Percentiles rank a stretch among this genome's conserved stretches.
Conservation (phyloP, 164 flowering plant genomes). For the Tetrastigma voinierianum region DNA sequence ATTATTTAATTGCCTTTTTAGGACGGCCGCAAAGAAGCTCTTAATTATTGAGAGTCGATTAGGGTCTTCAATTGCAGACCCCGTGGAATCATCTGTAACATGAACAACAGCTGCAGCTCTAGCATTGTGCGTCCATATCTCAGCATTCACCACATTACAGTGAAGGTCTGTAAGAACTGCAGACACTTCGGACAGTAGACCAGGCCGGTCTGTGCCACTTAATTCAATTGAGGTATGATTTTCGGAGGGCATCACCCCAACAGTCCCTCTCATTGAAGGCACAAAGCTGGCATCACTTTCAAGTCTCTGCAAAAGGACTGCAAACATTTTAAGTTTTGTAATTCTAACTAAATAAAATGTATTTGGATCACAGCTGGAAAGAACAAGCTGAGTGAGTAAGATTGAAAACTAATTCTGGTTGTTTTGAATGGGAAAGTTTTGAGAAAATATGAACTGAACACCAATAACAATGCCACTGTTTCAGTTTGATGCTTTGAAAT, state of each 20-base stretch:
- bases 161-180: conserved; percentile 86
- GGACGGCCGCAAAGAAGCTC: conserved; percentile 65
- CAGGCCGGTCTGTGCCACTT: conserved; percentile 83
- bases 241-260: conserved; percentile 53
- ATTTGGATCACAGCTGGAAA: too few relatives aligned
- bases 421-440: too few relatives aligned
- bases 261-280: conserved; percentile 41
- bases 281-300: conserved; percentile 39
- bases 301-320: conserved; percentile 33
- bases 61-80: conserved; percentile 65
- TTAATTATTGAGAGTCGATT: conserved; percentile 52
- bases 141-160: conserved; percentile 85
- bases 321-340: too few relatives aligned
- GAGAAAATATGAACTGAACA: too few relatives aligned
- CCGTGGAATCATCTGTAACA: conserved; percentile 67
- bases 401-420: too few relatives aligned
- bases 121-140: conserved; percentile 91
- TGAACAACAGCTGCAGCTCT: conserved; percentile 86
- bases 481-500: too few relatives aligned
- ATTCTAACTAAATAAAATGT: too few relatives aligned
- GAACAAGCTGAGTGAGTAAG: too few relatives aligned
- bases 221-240: conserved; percentile 64
- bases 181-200: conserved; percentile 82
- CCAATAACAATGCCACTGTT: too few relatives aligned
- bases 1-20: conserved; percentile 63